phyloP scores from a whole-genome alignment of 345 rosid species.

The Lepidium sativum region DNA sequence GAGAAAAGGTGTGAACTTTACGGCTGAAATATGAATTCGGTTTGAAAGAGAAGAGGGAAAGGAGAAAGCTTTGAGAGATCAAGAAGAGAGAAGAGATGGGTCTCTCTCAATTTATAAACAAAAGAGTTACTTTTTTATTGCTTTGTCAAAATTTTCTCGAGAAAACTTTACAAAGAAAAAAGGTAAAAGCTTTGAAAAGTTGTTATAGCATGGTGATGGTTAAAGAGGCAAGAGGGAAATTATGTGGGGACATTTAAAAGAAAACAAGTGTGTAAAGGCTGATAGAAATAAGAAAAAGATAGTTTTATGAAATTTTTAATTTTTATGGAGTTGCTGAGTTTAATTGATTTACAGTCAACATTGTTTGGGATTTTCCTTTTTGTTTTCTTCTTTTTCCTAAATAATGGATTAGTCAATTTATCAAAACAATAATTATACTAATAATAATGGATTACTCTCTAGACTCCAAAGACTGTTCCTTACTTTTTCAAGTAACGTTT shows the following conservation, averaged over 20 bases:
- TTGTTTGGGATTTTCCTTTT: conserved; percentile 15
- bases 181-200: not conserved
- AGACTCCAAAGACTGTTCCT: not conserved
- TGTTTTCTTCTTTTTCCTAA: not conserved
- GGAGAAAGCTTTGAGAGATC: conserved; percentile 16
- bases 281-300: not conserved
- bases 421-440: no score
- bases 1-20: not conserved
- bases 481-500: not conserved
- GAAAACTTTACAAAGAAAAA: not conserved
- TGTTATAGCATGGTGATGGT: conserved; percentile 16
- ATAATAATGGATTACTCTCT: not conserved
- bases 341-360: conserved; percentile 30
- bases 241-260: conserved; percentile 11
- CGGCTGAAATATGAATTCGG: no score
- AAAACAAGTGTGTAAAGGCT: conserved; percentile 5
- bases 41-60: not conserved
- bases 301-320: not conserved
- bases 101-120: conserved; percentile 18
- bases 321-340: conserved; percentile 16
- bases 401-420: not conserved
- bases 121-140: not conserved
- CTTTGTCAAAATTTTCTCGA: not conserved
- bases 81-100: conserved; percentile 19
- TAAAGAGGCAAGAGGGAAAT: not conserved